Evolutionary conservation across 2,329 filamentous ascomycete species (phyloP), one percentile per base, ranked within the genome.

Genomic region (Sporothrix sp.): DNA sequence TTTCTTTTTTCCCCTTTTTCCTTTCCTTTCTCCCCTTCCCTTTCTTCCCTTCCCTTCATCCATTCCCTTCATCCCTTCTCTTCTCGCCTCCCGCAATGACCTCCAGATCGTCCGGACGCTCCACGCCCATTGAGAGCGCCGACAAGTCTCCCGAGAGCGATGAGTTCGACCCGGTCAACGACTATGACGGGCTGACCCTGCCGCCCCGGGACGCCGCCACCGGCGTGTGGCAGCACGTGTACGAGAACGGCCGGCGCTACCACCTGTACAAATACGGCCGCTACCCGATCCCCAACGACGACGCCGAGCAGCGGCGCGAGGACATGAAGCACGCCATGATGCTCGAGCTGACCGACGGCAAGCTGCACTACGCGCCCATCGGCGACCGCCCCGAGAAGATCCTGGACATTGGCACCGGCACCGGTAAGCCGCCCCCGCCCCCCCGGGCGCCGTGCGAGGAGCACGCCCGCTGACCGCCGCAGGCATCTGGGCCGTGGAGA

Each of bases 321-420:
- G 68, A 74, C 36, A 63, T 68, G 50, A 68, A 69, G 52, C 73
- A 76, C 53, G 60, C 62, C 10, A 60, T 71, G 54, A 70, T 76
- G 59, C 63, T 70, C 4, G 65, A 78, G 52, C 52, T 73, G 27
- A 66, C 64, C 25, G 66, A 64, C 14, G 68, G 69, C 3, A 64
- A 65, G 30, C 61, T 72, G 14, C 68, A 68, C 50, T 60, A 65
- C 32, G 62, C 69, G 2, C 68, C 69, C 7, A 62, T 73, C 25
- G 66, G 64, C 7, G 59, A 66, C 10, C 53, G 63, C 16, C 69
- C 69, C 0, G 61, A 69, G 32, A 70, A 65, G 45, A 70, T 75
- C 28, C 60, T 74, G 11, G 71, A 74, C 38, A 61, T 75, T 8
- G 73, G 74, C 13, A 76, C 74, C 1, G 73, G 74, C 4, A 74